Evolutionary conservation across 345 rosid species (phyloP).

Genomic region (Eutrema japonicum): DNA sequence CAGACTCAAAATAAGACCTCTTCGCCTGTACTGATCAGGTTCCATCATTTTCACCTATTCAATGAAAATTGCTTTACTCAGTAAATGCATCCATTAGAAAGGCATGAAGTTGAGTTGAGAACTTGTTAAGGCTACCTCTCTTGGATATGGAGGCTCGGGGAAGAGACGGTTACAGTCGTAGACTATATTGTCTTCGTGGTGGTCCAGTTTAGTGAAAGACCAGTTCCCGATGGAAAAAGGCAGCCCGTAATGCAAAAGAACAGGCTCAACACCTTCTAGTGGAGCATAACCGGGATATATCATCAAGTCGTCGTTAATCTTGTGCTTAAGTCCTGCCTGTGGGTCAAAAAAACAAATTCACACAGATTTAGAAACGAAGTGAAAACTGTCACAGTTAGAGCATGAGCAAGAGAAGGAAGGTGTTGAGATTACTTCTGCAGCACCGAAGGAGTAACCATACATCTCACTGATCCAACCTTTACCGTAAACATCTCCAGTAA

Average conservation of each 20-base stretch:
- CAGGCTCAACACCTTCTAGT: slow-evolving; percentile 74
- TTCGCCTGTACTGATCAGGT: slow-evolving; percentile 59
- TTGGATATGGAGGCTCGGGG: slow-evolving; percentile 97
- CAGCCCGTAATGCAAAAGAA: slow-evolving; percentile 94
- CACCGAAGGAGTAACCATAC: slow-evolving; percentile 99
- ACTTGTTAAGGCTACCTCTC: slow-evolving; percentile 63
- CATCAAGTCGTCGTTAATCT: slow-evolving; percentile 87
- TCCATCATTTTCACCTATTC: slow-evolving; percentile 74
- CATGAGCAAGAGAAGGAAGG: slow-evolving; percentile 30
- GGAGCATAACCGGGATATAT: slow-evolving; percentile 97
- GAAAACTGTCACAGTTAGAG: not conserved
- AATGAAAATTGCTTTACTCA: not conserved
- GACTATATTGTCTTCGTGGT: slow-evolving; percentile 89
- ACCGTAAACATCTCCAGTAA: slow-evolving; percentile 97
- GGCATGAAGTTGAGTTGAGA: slow-evolving; percentile 6
- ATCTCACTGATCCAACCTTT: slow-evolving; percentile 99
- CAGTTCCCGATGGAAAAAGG: slow-evolving; percentile 86
- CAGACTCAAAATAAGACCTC: slow-evolving; percentile 65
- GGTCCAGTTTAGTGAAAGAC: slow-evolving; percentile 91
- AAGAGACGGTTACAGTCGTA: slow-evolving; percentile 84
- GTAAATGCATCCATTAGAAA: not conserved
- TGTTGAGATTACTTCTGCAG: slow-evolving; percentile 72
- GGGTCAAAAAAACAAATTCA: slow-evolving; percentile 28
- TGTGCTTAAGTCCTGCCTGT: slow-evolving; percentile 98
- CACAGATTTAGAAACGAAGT: not conserved